phyloP scores from a whole-genome alignment of 495 filamentous ascomycete genomes.

The Xylaria castorea region DNA sequence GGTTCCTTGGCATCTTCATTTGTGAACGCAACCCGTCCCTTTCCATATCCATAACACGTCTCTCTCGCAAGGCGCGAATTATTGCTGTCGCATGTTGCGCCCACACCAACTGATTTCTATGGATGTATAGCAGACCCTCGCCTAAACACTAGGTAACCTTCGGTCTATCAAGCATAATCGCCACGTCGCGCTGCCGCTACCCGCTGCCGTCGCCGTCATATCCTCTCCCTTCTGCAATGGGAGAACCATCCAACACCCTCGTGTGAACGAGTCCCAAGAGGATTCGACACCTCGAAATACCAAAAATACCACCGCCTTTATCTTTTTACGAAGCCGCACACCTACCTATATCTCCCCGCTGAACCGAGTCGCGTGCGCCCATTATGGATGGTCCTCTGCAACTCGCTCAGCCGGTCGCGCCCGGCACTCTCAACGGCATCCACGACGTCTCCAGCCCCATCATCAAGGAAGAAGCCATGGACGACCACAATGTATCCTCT shows the following conservation, averaged over 20 bases:
- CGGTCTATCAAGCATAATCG: not conserved
- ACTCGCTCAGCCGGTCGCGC: constrained; percentile 14
- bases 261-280: constrained; percentile 22
- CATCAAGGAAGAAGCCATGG: constrained; percentile 41
- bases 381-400: constrained; percentile 23
- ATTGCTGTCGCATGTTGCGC: not conserved
- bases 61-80: not conserved
- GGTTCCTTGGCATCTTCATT: constrained; percentile 18
- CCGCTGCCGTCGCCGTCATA: not conserved
- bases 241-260: constrained; percentile 14
- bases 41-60: constrained; percentile 11
- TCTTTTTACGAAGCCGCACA: not conserved
- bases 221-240: constrained; percentile 14
- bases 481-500: constrained; percentile 33
- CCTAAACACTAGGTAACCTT: not conserved
- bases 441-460: constrained; percentile 1
- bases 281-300: not conserved
- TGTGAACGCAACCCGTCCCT: not conserved
- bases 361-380: not conserved
- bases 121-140: not conserved
- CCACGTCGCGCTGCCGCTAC: not conserved
- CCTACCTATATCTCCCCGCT: not conserved
- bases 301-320: not conserved
- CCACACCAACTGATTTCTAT: not conserved
- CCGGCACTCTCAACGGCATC: constrained; percentile 11